These are phyloP conservation scores for Apiospora sp. DNA, from an alignment of 2,329 filamentous ascomycete genomes.

Conservation along the genomic window DNA sequence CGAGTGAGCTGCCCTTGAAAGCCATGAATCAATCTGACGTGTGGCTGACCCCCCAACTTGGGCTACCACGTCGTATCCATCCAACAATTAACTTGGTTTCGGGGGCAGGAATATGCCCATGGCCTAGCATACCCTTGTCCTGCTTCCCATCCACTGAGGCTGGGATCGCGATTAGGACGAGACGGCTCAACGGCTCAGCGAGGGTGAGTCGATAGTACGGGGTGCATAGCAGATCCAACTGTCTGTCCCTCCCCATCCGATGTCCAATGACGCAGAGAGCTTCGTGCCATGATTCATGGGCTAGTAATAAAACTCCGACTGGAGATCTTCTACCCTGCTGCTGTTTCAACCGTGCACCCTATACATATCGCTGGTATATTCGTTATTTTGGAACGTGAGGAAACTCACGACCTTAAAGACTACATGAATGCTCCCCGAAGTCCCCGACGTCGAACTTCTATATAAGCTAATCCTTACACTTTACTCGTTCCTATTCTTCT, in stretches of 20 bases:
- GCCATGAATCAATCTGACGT: slow-evolving; percentile 13
- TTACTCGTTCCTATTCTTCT: slow-evolving; percentile 37
- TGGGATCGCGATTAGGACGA: slow-evolving; percentile 2
- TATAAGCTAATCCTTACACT: slow-evolving; percentile 36
- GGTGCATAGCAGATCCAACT: not conserved
- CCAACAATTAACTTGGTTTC: not conserved
- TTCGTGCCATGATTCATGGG: slow-evolving; percentile 13
- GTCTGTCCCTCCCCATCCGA: slow-evolving; percentile 5
- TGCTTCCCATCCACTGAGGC: not conserved
- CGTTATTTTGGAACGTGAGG: not conserved
- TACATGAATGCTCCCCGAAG: slow-evolving; percentile 10
- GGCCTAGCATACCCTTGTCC: slow-evolving; percentile 10
- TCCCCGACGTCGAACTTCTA: slow-evolving; percentile 22
- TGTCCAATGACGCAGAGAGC: slow-evolving; percentile 17
- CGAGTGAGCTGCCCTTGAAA: not conserved
- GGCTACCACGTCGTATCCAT: not conserved
- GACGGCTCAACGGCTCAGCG: not conserved
- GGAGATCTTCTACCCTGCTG: not conserved
- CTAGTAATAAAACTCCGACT: slow-evolving; percentile 10
- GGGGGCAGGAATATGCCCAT: not conserved
- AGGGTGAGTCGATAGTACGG: not conserved
- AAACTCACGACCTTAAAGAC: not conserved
- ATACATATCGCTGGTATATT: not conserved
- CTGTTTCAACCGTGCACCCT: slow-evolving; percentile 7
- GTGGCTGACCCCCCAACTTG: not conserved